phyloP scores from a whole-genome alignment of 805 yeast genomes.

The Lipomyces starkeyi region DNA sequence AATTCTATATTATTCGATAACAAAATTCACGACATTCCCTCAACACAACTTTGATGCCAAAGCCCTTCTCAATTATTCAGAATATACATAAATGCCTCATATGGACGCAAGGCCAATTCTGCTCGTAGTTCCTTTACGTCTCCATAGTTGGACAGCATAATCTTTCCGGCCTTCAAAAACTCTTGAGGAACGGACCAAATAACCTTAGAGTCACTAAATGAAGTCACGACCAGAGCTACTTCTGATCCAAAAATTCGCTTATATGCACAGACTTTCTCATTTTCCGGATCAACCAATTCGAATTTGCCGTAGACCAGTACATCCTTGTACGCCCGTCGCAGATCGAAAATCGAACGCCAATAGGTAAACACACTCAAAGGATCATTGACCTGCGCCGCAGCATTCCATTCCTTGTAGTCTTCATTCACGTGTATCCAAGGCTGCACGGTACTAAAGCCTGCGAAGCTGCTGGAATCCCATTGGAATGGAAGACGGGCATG shows the following conservation, averaged over 20 bases:
- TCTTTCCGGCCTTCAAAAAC: conserved; percentile 7
- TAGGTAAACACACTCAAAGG: conserved; percentile 54
- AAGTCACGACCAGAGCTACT: conserved; percentile 12
- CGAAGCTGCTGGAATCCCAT: conserved; percentile 53
- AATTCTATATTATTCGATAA: too few relatives aligned
- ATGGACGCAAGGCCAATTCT: conserved; percentile 14
- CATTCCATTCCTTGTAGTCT: conserved; percentile 56
- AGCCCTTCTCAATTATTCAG: neutral
- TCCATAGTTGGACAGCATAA: conserved; percentile 12
- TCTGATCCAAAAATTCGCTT: conserved; percentile 7
- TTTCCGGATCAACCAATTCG: conserved; percentile 50
- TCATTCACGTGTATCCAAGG: conserved; percentile 62
- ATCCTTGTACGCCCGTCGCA: conserved; percentile 54
- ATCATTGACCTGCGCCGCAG: conserved; percentile 53
- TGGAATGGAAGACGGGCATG: conserved; percentile 61
- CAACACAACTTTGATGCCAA: neutral
- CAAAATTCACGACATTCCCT: neutral
- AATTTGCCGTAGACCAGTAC: conserved; percentile 54
- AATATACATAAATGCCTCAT: conserved; percentile 22
- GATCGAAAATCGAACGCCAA: conserved; percentile 52
- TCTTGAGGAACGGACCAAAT: conserved; percentile 18
- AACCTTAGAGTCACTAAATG: conserved; percentile 4
- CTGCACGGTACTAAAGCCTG: conserved; percentile 23
- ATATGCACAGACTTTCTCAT: conserved; percentile 18
- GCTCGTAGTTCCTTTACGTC: neutral